phyloP scores from a whole-genome alignment of 257 asterid species.

The Nicotiana undulata region DNA sequence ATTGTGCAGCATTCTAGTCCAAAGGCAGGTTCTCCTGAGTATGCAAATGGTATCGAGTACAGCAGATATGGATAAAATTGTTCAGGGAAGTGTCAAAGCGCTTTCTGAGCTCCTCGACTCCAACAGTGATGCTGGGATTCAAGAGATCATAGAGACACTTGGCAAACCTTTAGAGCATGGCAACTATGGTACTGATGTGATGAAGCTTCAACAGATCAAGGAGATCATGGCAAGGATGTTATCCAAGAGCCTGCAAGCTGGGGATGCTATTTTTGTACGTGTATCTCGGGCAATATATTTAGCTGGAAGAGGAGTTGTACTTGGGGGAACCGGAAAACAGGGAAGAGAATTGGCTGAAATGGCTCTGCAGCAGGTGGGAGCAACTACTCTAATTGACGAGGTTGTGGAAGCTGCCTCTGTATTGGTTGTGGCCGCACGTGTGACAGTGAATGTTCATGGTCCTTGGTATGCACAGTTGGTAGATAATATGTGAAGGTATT shows the following conservation, averaged over 20 bases:
- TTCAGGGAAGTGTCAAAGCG: slow-evolving; percentile 31
- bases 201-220: slow-evolving; percentile 39
- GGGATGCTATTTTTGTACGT: slow-evolving; percentile 49
- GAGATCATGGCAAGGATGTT: slow-evolving; percentile 76
- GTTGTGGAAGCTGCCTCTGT: slow-evolving; percentile 45
- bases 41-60: slow-evolving; percentile 42
- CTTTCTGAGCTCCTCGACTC: slow-evolving; percentile 57
- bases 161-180: slow-evolving; percentile 16
- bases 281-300: slow-evolving; percentile 55
- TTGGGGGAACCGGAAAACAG: slow-evolving; percentile 44
- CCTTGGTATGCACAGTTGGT: slow-evolving; percentile 62
- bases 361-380: slow-evolving; percentile 76
- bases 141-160: slow-evolving; percentile 48
- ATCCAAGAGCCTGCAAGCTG: slow-evolving; percentile 74
- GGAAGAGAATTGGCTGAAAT: slow-evolving; percentile 58
- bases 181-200: slow-evolving; percentile 12
- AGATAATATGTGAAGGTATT: slow-evolving; percentile 20
- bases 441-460: slow-evolving; percentile 65
- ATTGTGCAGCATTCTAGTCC: slow-evolving; percentile 51
- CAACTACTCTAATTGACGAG: slow-evolving; percentile 36
- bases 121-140: slow-evolving; percentile 53
- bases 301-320: slow-evolving; percentile 57
- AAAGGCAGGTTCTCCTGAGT: slow-evolving; percentile 61
- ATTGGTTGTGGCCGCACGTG: slow-evolving; percentile 46
- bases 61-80: slow-evolving; percentile 46